A percentile compares a stretch with the other conserved stretches of the same genome.
Conservation (phyloP, 2,329 filamentous ascomycete genomes). For the Xylaria sp. region DNA sequence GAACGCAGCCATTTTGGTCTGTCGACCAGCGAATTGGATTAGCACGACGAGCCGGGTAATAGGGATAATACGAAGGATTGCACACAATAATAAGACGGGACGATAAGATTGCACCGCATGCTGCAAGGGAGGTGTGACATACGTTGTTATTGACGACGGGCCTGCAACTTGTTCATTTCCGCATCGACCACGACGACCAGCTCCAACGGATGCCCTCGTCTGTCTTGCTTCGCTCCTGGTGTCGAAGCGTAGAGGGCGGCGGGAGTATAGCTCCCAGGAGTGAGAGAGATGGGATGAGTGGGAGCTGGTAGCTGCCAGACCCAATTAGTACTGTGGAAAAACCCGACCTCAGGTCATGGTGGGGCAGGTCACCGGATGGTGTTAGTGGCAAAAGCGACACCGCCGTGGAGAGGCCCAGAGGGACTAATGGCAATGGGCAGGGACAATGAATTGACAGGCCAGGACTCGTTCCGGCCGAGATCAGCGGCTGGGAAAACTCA, state of each 20-base stretch:
- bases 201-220: slow-evolving; percentile 15
- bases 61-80: not conserved
- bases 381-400: slow-evolving; percentile 35
- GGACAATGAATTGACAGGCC: slow-evolving; percentile 32
- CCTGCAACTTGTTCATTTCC: slow-evolving; percentile 39
- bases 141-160: slow-evolving; percentile 38
- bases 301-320: slow-evolving; percentile 18
- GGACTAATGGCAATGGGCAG: slow-evolving; percentile 24
- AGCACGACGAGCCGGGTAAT: slow-evolving; percentile 28
- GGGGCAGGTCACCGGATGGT: slow-evolving; percentile 35
- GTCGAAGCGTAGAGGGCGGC: slow-evolving; percentile 21
- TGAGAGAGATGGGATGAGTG: slow-evolving; percentile 16
- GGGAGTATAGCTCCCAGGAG: slow-evolving; percentile 21
- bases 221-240: slow-evolving; percentile 12
- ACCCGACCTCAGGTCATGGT: slow-evolving; percentile 27
- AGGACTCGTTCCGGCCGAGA: slow-evolving; percentile 33
- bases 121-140: slow-evolving; percentile 42
- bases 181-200: slow-evolving; percentile 22
- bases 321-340: slow-evolving; percentile 31
- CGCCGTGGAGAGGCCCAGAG: slow-evolving; percentile 27
- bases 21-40: slow-evolving; percentile 32
- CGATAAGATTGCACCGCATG: slow-evolving; percentile 40
- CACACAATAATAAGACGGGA: slow-evolving; percentile 34
- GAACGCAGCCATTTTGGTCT: slow-evolving; percentile 42
- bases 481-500: slow-evolving; percentile 31